Evolutionary conservation across 2,329 filamentous ascomycete species (phyloP), one percentile per base, ranked within the genome.

Genomic region (Diplocarpon rosae): DNA sequence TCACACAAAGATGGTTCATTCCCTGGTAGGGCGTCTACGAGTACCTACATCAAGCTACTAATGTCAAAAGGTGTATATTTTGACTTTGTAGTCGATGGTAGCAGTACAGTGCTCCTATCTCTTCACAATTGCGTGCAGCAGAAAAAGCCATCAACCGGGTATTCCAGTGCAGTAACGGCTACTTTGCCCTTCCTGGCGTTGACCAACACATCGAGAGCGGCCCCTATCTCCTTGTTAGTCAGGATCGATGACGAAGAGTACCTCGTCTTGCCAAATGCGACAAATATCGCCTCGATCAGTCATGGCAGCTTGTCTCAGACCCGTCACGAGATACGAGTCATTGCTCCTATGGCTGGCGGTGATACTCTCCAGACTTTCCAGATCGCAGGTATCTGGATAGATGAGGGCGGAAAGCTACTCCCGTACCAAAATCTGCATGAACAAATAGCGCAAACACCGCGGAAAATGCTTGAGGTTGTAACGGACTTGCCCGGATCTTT

Each of bases 391-490:
- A 41, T 59, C 5, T 59, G 55, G 49, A 51, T 59, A 41, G 53
- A 58, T 16, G 29, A 53, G 29, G 42, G 33, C n/a, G 53, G 50
- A 11, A 34, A 51, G 30, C 32, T 57, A 10, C 38, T 59, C 10
- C 49, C 48, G 28, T 37, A 15, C 37, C 28, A 46, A 20, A 20
- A 14, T 17, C 35, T 12, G 4, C 11, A 32, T 14, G 11, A 42
- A 14, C 35, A 24, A 20, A 17, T n/a, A 14, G 37, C 38, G 14
- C 14, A 3, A 7, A 15, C 30, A 11, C 8, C 16, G 13, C 45
- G 39, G 7, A 62, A 56, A 42, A 51, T 58, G 43, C 47, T 63
- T 7, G 60, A 62, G 43, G 50, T 62, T 20, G 48, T 63, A 31
- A 63, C 60, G 9, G 60, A 63, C 37, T 37, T 53, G 14, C 53